A percentile compares a stretch with the other conserved stretches of the same genome.
These are phyloP conservation scores for Thalassiosira hispida DNA, from an alignment of 352 stramenopile species.

Conservation along the genomic window DNA sequence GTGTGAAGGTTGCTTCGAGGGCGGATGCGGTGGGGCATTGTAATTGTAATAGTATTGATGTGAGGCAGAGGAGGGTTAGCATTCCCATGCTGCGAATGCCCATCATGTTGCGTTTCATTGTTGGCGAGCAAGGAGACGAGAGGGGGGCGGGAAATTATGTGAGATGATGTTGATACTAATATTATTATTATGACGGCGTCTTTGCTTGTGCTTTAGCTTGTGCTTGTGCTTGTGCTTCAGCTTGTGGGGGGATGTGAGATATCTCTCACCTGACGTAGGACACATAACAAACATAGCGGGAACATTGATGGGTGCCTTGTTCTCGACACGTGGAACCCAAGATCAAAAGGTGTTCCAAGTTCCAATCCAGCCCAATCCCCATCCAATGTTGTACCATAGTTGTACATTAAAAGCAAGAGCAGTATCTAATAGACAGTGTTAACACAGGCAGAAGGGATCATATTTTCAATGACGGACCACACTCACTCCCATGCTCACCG, in stretches of 20 bases:
- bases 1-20: slow-evolving; percentile 68
- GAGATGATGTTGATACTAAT: too few species aligned
- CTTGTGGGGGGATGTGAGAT: too few species aligned
- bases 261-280: background rate
- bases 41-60: background rate
- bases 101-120: background rate
- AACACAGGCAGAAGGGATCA: background rate
- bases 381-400: too few species aligned
- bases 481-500: background rate
- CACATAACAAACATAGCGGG: background rate
- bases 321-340: too few species aligned
- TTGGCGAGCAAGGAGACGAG: background rate
- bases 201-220: too few species aligned
- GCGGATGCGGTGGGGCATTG: background rate
- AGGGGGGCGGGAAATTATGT: too few species aligned
- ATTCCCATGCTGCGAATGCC: background rate
- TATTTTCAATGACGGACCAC: background rate
- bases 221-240: too few species aligned
- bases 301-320: background rate
- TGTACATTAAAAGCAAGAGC: too few species aligned
- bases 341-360: too few species aligned
- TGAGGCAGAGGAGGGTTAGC: background rate
- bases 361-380: too few species aligned
- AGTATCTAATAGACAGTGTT: too few species aligned
- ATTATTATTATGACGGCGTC: too few species aligned